Conservation (phyloP, 441 rosid species). For the Croton setiger region DNA sequence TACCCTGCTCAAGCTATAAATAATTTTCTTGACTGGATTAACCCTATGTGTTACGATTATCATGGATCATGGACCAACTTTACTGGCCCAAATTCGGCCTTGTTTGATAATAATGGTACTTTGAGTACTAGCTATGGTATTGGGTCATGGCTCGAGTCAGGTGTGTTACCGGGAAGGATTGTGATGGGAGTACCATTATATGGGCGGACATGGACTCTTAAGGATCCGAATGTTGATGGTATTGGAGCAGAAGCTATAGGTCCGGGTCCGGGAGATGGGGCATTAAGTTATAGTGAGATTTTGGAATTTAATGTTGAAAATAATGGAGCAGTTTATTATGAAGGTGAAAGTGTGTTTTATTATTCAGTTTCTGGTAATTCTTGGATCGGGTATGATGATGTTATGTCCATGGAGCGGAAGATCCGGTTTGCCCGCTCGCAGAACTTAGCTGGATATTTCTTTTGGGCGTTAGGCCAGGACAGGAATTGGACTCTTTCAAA, state of each 20-base stretch:
- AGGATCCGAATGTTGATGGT: conserved; percentile 27
- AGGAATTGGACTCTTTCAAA: conserved; percentile 27
- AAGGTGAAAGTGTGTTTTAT: conserved; percentile 23
- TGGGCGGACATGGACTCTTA: conserved; percentile 40
- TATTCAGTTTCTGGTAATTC: conserved; percentile 26
- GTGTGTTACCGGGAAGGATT: conserved; percentile 29
- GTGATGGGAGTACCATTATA: conserved; percentile 48
- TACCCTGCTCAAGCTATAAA: conserved; percentile 34
- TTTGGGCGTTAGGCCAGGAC: conserved; percentile 48
- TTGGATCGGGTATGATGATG: conserved; percentile 50
- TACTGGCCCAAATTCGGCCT: conserved; percentile 36
- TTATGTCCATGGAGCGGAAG: conserved; percentile 25
- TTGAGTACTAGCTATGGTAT: conserved; percentile 42
- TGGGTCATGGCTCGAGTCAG: conserved; percentile 38
- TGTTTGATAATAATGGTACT: conserved; percentile 30
- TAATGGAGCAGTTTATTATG: conserved; percentile 20
- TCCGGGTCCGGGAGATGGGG: conserved; percentile 30
- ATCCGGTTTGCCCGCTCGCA: conserved; percentile 25
- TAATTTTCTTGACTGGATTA: conserved; percentile 38
- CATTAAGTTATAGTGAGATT: conserved; percentile 21
- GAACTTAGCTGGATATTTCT: conserved; percentile 44
- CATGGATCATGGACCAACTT: conserved; percentile 42
- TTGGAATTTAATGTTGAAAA: conserved; percentile 23
- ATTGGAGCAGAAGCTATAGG: conserved; percentile 37
- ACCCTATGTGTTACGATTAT: conserved; percentile 47